phyloP scores from a whole-genome alignment of 306 rosid species.

The Sesbania bispinosa region DNA sequence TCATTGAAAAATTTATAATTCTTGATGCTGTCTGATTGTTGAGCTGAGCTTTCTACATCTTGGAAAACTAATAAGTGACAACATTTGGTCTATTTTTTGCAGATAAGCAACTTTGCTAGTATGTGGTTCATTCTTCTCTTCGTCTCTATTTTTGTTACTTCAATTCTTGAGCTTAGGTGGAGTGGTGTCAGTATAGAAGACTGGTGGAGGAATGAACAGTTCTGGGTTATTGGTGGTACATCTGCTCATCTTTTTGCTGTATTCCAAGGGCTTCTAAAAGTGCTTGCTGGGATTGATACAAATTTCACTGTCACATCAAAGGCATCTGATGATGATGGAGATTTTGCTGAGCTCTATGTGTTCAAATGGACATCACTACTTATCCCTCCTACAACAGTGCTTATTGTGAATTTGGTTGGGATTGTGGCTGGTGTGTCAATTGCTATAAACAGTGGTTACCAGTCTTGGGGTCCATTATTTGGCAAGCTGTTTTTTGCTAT shows the following conservation, averaged over 20 bases:
- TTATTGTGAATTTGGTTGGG: constrained; percentile 72
- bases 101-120: constrained; percentile 98
- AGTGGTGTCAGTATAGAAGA: constrained; percentile 97
- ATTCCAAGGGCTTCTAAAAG: constrained; percentile 93
- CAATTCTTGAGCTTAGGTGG: constrained; percentile 99
- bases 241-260: constrained; percentile 97
- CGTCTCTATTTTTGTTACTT: constrained; percentile 80
- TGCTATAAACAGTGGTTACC: constrained; percentile 89
- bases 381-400: constrained; percentile 91
- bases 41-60: not conserved
- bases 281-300: constrained; percentile 91
- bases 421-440: constrained; percentile 90
- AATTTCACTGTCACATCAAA: constrained; percentile 93
- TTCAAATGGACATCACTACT: constrained; percentile 95
- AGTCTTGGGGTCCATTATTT: constrained; percentile 92
- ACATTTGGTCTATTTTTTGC: constrained; percentile 29
- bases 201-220: constrained; percentile 99
- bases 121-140: constrained; percentile 98
- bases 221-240: constrained; percentile 99
- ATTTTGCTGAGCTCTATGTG: constrained; percentile 83
- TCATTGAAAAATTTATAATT: not conserved
- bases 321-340: constrained; percentile 90
- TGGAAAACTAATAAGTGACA: constrained; percentile 8
- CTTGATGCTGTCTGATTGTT: not conserved
- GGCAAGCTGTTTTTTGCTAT: constrained; percentile 84